Conservation (phyloP, 257 asterid species). For the Forsythia viridissima region DNA sequence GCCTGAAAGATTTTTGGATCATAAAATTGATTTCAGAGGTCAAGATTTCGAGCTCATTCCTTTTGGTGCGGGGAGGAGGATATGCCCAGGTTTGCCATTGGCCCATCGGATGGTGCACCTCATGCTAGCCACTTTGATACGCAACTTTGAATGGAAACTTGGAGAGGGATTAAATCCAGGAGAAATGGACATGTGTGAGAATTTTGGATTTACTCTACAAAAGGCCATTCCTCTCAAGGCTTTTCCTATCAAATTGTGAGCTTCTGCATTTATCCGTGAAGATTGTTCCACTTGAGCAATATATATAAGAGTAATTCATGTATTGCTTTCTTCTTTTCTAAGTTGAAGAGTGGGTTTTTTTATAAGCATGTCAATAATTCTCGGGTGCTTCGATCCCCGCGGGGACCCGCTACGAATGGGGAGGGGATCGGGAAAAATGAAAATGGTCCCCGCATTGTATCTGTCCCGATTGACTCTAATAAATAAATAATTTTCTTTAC, state of each 20-base stretch:
- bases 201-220: constrained; percentile 19
- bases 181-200: constrained; percentile 30
- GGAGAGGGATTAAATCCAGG: constrained; percentile 8
- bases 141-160: constrained; percentile 29
- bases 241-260: constrained; percentile 3
- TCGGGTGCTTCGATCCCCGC: too few species aligned
- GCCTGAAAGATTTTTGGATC: constrained; percentile 30
- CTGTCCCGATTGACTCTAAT: too few species aligned
- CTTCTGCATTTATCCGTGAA: not conserved
- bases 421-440: too few species aligned
- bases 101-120: constrained; percentile 32
- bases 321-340: too few species aligned
- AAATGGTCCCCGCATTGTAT: too few species aligned
- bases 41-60: constrained; percentile 28
- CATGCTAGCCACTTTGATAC: constrained; percentile 23
- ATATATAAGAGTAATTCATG: not conserved
- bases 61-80: constrained; percentile 26
- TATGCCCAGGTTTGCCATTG: constrained; percentile 30
- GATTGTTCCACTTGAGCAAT: not conserved
- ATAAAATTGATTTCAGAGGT: constrained; percentile 8
- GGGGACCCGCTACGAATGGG: too few species aligned
- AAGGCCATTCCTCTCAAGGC: constrained; percentile 26
- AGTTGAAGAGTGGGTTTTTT: not conserved
- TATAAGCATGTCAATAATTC: too few species aligned
- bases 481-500: too few species aligned